phyloP scores from a whole-genome alignment of 441 rosid species.

The Adansonia grandidieri region DNA sequence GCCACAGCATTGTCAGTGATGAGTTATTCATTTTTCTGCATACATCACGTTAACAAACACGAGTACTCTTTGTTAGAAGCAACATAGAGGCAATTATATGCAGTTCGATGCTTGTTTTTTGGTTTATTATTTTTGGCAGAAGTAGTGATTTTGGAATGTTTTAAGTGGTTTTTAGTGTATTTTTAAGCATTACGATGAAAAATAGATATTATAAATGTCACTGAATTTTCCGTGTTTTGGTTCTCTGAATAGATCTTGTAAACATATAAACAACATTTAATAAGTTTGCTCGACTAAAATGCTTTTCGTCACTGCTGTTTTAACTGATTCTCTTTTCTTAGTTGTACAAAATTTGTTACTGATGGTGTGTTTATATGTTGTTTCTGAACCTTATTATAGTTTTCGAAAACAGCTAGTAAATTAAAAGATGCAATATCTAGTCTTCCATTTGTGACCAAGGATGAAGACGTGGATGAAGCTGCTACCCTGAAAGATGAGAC shows the following conservation, averaged over 20 bases:
- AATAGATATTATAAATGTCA: neutral
- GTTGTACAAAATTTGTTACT: slow-evolving; percentile 1
- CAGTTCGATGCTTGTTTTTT: neutral
- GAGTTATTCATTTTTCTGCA: slow-evolving; percentile 6
- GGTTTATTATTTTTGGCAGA: neutral
- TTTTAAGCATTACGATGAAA: neutral
- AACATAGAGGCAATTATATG: neutral
- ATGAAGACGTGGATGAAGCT: slow-evolving; percentile 79
- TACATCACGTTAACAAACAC: slow-evolving; percentile 7
- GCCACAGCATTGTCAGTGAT: neutral
- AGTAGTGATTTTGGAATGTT: neutral
- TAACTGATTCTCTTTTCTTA: neutral
- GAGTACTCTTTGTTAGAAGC: neutral
- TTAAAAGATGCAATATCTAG: slow-evolving; percentile 65
- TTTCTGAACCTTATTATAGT: slow-evolving; percentile 42
- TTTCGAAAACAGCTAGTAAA: slow-evolving; percentile 69
- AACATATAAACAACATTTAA: neutral
- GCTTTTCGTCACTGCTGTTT: neutral
- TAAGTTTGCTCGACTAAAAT: neutral
- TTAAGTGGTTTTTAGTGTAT: neutral
- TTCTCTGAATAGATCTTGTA: neutral
- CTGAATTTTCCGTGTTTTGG: too few species aligned
- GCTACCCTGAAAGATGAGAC: slow-evolving; percentile 56
- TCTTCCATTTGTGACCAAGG: slow-evolving; percentile 75
- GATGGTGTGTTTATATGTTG: slow-evolving; percentile 16